Evolutionary conservation across 345 rosid genomes (phyloP).

Genomic region (Populus euphratica): DNA sequence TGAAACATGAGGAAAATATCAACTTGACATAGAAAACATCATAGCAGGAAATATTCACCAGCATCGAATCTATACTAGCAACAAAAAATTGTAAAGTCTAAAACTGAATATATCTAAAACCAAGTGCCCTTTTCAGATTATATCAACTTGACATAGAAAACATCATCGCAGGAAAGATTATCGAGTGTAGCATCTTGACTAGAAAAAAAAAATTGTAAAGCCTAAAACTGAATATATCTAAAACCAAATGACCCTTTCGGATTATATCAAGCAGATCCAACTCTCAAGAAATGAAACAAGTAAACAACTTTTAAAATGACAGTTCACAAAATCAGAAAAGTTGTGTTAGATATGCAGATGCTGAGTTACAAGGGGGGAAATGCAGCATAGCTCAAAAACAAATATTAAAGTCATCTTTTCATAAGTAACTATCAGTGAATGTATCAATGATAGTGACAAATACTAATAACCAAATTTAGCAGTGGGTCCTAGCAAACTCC

Average conservation of each 20-base stretch:
- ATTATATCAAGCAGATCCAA: neutral
- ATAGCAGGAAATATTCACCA: neutral
- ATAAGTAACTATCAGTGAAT: neutral
- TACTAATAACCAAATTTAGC: neutral
- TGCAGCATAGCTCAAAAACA: neutral
- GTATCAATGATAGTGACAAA: neutral
- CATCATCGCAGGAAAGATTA: neutral
- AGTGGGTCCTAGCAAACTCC: neutral
- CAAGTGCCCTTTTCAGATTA: neutral
- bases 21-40: neutral
- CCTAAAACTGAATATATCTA: neutral
- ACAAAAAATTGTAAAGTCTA: neutral
- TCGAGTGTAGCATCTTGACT: neutral
- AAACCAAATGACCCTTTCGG: neutral
- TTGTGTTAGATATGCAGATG: neutral
- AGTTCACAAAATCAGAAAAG: neutral
- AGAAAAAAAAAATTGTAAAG: neutral
- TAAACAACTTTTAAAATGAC: neutral
- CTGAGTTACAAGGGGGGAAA: neutral
- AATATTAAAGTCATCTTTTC: neutral
- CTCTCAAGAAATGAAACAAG: neutral
- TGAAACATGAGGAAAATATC: neutral
- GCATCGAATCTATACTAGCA: neutral
- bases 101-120: neutral
- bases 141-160: neutral